Percentiles rank a stretch among this genome's conserved stretches.
Evolutionary conservation across 2,329 filamentous ascomycete species (phyloP).

Genomic region (Lojkania enalia): DNA sequence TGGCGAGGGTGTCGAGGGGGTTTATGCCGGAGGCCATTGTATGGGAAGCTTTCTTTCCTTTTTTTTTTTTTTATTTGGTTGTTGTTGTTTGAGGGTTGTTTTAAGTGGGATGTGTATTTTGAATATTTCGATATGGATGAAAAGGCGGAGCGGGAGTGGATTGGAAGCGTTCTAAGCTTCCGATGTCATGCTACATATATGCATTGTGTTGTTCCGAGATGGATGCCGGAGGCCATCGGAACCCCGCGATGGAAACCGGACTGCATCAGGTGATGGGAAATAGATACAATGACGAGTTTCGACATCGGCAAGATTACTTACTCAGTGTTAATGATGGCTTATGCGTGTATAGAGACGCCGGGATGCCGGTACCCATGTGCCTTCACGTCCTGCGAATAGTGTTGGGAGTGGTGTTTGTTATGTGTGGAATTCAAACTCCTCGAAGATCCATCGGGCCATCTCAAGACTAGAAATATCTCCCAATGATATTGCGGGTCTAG

Average conservation of each 20-base stretch:
- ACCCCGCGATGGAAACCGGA: not conserved
- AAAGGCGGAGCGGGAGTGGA: not conserved
- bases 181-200: not conserved
- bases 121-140: not conserved
- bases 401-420: too few relatives aligned
- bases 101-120: not conserved
- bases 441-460: too few relatives aligned
- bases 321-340: too few relatives aligned
- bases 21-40: constrained; percentile 12
- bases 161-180: not conserved
- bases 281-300: not conserved
- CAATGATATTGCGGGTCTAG: too few relatives aligned
- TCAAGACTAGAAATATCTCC: too few relatives aligned
- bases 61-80: too few relatives aligned
- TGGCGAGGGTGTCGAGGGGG: constrained; percentile 39
- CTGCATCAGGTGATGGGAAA: not conserved
- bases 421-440: too few relatives aligned
- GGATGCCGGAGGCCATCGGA: not conserved
- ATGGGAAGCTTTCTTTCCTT: too few relatives aligned
- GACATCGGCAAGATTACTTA: not conserved
- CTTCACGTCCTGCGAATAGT: too few relatives aligned
- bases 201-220: not conserved
- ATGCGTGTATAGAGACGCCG: too few relatives aligned
- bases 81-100: constrained; percentile 1
- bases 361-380: too few relatives aligned